These are phyloP conservation scores for Zygoascus flipseniorum DNA, from an alignment of 805 yeast species.

Conservation along the genomic window DNA sequence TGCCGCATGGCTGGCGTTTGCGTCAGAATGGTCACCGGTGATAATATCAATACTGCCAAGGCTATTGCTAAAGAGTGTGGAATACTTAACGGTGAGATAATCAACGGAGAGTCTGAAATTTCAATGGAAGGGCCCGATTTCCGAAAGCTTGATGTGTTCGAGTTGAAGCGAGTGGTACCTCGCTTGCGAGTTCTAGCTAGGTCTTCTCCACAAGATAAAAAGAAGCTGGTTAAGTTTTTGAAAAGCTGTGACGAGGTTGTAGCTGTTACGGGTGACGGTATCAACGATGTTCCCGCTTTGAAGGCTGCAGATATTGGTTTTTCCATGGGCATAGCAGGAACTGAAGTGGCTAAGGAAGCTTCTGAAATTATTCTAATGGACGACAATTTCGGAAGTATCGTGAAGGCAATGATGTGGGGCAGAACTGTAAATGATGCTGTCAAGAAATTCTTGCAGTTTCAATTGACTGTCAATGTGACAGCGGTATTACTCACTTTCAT, in stretches of 20 bases:
- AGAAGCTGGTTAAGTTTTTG: constrained; percentile 74
- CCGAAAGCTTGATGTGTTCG: constrained; percentile 51
- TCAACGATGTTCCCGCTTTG: constrained; percentile 97
- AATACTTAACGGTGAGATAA: constrained; percentile 41
- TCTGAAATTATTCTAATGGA: constrained; percentile 88
- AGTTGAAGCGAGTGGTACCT: constrained; percentile 59
- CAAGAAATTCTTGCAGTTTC: constrained; percentile 93
- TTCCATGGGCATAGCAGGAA: constrained; percentile 97
- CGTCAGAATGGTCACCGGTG: constrained; percentile 98
- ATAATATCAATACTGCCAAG: constrained; percentile 80
- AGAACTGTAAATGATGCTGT: constrained; percentile 92
- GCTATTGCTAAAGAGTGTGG: constrained; percentile 87
- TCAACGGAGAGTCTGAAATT: constrained; percentile 41
- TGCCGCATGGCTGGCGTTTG: constrained; percentile 89
- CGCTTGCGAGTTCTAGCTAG: constrained; percentile 79
- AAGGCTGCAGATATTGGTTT: constrained; percentile 96
- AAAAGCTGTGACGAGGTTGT: constrained; percentile 83
- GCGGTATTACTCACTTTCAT: constrained; percentile 94
- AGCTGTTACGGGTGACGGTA: constrained; percentile 99
- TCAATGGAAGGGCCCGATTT: constrained; percentile 93
- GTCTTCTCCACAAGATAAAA: constrained; percentile 92
- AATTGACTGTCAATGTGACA: constrained; percentile 89
- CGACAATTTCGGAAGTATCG: constrained; percentile 90
- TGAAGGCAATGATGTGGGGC: constrained; percentile 97
- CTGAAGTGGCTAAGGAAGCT: constrained; percentile 98